Conservation (phyloP, 495 filamentous ascomycete species). For the Aspergillus olivimuriae region DNA sequence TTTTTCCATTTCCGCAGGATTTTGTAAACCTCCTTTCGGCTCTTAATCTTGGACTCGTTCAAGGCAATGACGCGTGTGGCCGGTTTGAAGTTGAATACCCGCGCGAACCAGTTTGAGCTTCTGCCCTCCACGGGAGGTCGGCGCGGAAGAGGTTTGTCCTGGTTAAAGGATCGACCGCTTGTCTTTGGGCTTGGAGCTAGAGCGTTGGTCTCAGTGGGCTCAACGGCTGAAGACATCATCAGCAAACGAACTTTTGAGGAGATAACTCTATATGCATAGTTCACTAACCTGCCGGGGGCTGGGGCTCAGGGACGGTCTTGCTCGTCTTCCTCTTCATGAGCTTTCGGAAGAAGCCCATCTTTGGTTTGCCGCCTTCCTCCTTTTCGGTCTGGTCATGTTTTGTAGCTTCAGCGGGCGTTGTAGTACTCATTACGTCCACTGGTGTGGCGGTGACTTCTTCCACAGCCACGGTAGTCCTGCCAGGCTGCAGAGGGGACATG, state of each 20-base stretch:
- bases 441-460: constrained; percentile 15
- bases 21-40: constrained; percentile 65
- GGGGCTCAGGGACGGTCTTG: constrained; percentile 9
- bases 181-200: constrained; percentile 5
- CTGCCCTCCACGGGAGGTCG: constrained; percentile 1
- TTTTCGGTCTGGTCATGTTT: constrained; percentile 8
- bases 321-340: constrained; percentile 28
- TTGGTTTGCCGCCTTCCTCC: constrained; percentile 2
- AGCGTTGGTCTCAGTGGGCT: not conserved
- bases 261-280: constrained; percentile 2
- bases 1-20: constrained; percentile 72
- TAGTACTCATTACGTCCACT: not conserved
- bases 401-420: not conserved
- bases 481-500: constrained; percentile 17
- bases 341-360: constrained; percentile 22
- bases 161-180: constrained; percentile 12
- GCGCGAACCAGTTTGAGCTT: constrained; percentile 73
- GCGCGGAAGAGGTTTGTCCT: constrained; percentile 11
- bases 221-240: not conserved
- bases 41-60: constrained; percentile 56
- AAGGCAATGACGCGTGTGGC: constrained; percentile 68
- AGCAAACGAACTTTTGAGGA: too few species aligned
- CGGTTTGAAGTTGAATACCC: constrained; percentile 85
- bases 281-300: constrained; percentile 18
- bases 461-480: constrained; percentile 21